Percentiles rank a stretch among this genome's conserved stretches.
Evolutionary conservation across 2,329 filamentous ascomycete genomes (phyloP).

Genomic region (Neocatenulostroma microsporum): DNA sequence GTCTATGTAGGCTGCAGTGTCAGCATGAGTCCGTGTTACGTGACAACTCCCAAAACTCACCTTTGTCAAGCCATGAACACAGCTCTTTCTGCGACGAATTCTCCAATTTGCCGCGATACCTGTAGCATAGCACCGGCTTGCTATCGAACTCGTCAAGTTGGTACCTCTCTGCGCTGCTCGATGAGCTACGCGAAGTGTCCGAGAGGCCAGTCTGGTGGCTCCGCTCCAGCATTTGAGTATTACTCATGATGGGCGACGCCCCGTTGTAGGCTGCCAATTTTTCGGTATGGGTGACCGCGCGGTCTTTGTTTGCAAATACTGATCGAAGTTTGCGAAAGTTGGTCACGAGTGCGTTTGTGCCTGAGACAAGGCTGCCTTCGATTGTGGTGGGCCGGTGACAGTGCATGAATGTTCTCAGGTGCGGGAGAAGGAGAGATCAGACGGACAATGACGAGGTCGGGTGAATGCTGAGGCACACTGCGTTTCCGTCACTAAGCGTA

Average conservation of each 20-base stretch:
- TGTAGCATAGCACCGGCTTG: slow-evolving; percentile 40
- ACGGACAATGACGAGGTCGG: too few species aligned
- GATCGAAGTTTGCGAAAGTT: background rate
- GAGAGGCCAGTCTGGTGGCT: slow-evolving; percentile 35
- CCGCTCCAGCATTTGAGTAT: slow-evolving; percentile 9
- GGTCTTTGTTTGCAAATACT: slow-evolving; percentile 3
- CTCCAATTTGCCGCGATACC: slow-evolving; percentile 37
- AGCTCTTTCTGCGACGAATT: slow-evolving; percentile 39
- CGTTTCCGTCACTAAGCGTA: slow-evolving; percentile 2
- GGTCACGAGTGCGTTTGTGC: slow-evolving; percentile 7
- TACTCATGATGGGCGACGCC: slow-evolving; percentile 14
- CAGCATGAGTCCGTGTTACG: background rate
- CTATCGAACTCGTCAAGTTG: slow-evolving; percentile 37
- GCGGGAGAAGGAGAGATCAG: background rate
- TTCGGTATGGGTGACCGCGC: background rate
- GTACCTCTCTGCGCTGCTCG: slow-evolving; percentile 33
- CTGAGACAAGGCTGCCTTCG: slow-evolving; percentile 14
- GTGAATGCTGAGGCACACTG: slow-evolving; percentile 3
- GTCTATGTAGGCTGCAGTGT: slow-evolving; percentile 23
- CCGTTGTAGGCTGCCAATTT: slow-evolving; percentile 4
- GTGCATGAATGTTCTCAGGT: too few species aligned
- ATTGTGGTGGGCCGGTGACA: background rate
- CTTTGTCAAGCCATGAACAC: slow-evolving; percentile 31
- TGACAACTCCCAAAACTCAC: slow-evolving; percentile 19
- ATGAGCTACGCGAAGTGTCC: slow-evolving; percentile 35